phyloP scores from a whole-genome alignment of 805 yeast species.

The Candida loeiensis region DNA sequence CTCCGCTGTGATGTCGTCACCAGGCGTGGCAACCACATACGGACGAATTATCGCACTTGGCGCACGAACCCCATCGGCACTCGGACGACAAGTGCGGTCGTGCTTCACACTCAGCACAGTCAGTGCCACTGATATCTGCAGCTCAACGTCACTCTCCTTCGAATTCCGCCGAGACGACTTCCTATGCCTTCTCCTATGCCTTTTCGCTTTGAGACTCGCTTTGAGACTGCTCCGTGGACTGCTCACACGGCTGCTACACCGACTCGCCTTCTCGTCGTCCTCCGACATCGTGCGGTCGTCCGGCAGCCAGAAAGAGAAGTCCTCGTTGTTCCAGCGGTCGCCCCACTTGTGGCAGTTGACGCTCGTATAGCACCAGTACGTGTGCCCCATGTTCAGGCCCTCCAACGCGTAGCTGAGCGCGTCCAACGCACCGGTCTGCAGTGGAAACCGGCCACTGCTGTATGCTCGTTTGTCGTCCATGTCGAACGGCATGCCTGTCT shows the following conservation, averaged over 20 bases:
- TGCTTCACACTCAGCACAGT: conserved; percentile 25
- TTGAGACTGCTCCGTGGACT: conserved; percentile 7
- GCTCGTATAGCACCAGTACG: conserved; percentile 83
- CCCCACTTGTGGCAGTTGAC: conserved; percentile 80
- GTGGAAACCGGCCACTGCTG: conserved; percentile 56
- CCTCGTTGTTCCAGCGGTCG: conserved; percentile 92
- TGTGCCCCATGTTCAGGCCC: conserved; percentile 63
- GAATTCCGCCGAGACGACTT: too few species aligned
- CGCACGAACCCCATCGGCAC: conserved; percentile 69
- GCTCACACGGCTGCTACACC: conserved; percentile 9
- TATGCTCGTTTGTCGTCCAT: conserved; percentile 82
- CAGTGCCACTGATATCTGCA: conserved; percentile 14
- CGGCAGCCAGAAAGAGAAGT: conserved; percentile 79
- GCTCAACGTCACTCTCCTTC: background rate
- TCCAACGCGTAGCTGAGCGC: conserved; percentile 80
- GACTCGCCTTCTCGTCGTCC: conserved; percentile 13
- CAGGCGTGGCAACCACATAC: conserved; percentile 61
- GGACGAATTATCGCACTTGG: conserved; percentile 76
- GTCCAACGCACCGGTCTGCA: conserved; percentile 82
- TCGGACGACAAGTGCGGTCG: conserved; percentile 33
- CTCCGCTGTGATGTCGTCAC: conserved; percentile 49
- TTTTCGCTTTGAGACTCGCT: conserved; percentile 2
- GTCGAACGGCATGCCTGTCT: conserved; percentile 97
- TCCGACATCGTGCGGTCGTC: conserved; percentile 46
- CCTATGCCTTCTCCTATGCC: conserved; percentile 1